Conservation (phyloP, 306 rosid species). For the Arachis stenosperma region DNA sequence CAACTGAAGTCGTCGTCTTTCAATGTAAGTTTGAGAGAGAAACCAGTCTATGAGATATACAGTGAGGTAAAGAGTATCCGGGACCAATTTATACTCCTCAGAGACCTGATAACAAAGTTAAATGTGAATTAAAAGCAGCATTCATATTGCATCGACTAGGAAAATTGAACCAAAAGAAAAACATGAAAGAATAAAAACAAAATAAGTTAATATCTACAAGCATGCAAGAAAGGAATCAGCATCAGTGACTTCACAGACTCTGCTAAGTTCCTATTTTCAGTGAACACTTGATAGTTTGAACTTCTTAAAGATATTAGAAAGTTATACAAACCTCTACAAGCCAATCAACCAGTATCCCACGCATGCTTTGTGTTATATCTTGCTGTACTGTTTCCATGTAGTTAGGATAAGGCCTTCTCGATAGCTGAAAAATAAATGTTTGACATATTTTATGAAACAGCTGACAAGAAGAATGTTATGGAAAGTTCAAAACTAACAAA, state of each 20-base stretch:
- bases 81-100: constrained; percentile 76
- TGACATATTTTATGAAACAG: constrained; percentile 8
- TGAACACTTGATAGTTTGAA: not conserved
- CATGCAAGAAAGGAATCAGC: not conserved
- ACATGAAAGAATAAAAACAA: too few relatives aligned
- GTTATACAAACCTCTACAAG: constrained; percentile 82
- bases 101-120: constrained; percentile 62
- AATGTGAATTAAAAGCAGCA: not conserved
- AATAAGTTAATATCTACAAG: too few relatives aligned
- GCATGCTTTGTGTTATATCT: constrained; percentile 87
- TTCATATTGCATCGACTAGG: not conserved
- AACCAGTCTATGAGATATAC: constrained; percentile 83
- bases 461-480: constrained; percentile 32
- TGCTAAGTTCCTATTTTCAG: not conserved
- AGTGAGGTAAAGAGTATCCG: constrained; percentile 87
- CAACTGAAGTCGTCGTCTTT: constrained; percentile 82
- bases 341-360: constrained; percentile 92
- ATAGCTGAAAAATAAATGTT: constrained; percentile 55
- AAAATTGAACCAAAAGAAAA: not conserved
- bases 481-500: not conserved
- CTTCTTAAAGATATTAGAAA: constrained; percentile 3
- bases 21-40: constrained; percentile 71
- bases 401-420: constrained; percentile 67
- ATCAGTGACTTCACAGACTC: not conserved
- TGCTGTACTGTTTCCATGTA: constrained; percentile 74